phyloP scores from a whole-genome alignment of 768 basidiomycete species.

The Grammothele lineata region DNA sequence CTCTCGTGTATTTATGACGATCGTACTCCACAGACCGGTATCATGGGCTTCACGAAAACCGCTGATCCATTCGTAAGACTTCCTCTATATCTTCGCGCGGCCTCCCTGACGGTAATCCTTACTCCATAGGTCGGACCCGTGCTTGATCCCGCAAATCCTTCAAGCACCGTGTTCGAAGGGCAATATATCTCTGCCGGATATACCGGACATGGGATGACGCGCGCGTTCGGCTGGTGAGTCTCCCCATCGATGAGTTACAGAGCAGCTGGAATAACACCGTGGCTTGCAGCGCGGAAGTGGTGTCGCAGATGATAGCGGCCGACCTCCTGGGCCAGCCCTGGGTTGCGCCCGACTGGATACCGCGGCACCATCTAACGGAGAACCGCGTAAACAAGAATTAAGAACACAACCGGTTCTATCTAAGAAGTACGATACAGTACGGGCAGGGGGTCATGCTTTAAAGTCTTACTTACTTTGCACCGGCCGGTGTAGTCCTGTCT shows the following conservation, averaged over 20 bases:
- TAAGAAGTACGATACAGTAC: too few relatives aligned
- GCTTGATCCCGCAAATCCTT: constrained; percentile 23
- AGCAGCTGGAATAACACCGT: neutral
- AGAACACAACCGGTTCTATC: too few relatives aligned
- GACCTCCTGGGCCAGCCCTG: constrained; percentile 43
- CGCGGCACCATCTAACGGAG: constrained; percentile 32
- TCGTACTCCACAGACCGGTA: constrained; percentile 85
- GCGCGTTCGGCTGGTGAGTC: constrained; percentile 63
- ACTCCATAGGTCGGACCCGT: constrained; percentile 58
- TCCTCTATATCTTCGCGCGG: neutral
- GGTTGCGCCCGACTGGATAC: constrained; percentile 59
- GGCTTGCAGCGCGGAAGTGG: constrained; percentile 50
- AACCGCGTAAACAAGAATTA: constrained; percentile 6
- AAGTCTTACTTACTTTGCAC: too few relatives aligned
- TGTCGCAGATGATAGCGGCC: constrained; percentile 54
- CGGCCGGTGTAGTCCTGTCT: too few relatives aligned
- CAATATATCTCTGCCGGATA: constrained; percentile 75
- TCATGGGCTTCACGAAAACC: constrained; percentile 68
- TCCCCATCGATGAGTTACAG: neutral
- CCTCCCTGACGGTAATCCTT: too few relatives aligned
- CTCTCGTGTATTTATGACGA: too few relatives aligned
- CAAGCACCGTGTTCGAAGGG: constrained; percentile 35
- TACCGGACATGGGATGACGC: constrained; percentile 78
- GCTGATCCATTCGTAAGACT: constrained; percentile 66
- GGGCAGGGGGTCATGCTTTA: too few relatives aligned